Base-by-base conservation (phyloP, 164 flowering plant species). In the Vitis labrusca region DNA sequence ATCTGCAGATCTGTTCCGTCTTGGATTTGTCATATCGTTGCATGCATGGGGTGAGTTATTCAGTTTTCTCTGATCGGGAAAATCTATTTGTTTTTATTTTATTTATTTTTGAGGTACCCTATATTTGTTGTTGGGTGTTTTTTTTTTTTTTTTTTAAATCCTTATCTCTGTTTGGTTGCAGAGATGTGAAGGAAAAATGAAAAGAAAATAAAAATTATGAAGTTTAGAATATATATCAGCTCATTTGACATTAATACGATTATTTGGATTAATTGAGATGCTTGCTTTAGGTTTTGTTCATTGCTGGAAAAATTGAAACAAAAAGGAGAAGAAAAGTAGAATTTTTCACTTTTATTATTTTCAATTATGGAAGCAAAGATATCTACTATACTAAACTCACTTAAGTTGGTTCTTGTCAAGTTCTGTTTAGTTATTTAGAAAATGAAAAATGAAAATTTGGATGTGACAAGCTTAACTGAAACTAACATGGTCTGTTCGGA, bases 31-130 rank as follows among this genome's bases (percentile, higher is more conserved):
- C 66, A 68, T 30, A 14, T 81, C 61, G 16, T 81, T 60, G 75
- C 81, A 9, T 83, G 83, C 81, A 83, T 83, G 88, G 88, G 88
- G 86, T 85, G 27, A 71, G 79, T 76, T 63, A 16, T 63, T 74
- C 63, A 50, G n/a, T 61, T 68, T 70, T 63, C 59, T 44, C 7
- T 14, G 4, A 61, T 51, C 3, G 59, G 44, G 7, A 37, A 37
- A 37, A 37, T 23, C 2, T 23, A 23, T 1, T 23, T 23, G 27
- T 23, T 23, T 23, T 23, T 23, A 37, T 3, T 37, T 6, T 37
- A 0, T 37, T 37, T 37, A 3, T 37, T 37, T 3, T 37, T 37
- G 7, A 37, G 44, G 44, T 37, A 37, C 44, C 44, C 44, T 37
- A 37, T 37, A 37, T 37, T 3, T 37, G 44, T 37, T 37, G 7